Base-by-base conservation (phyloP, 345 rosid genomes). In the Erucastrum elatum region DNA sequence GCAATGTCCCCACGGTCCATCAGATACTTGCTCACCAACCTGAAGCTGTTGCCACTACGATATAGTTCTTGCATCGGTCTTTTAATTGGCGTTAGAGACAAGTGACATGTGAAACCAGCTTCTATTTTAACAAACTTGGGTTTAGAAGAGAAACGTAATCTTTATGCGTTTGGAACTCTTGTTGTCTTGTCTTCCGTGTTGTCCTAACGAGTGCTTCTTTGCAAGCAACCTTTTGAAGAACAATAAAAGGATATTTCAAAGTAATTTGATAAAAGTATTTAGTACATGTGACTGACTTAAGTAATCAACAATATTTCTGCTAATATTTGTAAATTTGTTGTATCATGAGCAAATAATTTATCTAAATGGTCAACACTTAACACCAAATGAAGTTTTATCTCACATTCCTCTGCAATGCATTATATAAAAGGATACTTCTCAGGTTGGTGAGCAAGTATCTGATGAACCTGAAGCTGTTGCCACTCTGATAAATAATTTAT, bases 41-140 rank as follows among this genome's bases (percentile, higher is more conserved):
- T 1, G 93, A 84, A 84, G 93, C 91, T 65, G 85, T 94, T 72
- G 90, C 88, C 70, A 84, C 79, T 72, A 97, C 90, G 25, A 85
- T 84, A 15, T 84, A 84, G 55, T 53, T 75, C 58, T 60, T 69
- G 71, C 6, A 33, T 53, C 72, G 31, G 71, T 46, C 64, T 61
- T 67, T 39, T 79, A 6, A 70, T 70, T 75, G 76, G 72, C 63
- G 25, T 25, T 44, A 70, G 76, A 63, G 72, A 75, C 58, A 3
- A 61, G 33, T 49, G 56, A 51, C 27, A 6, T 37, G 79, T 66
- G 60, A 44, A 56, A 75, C 63, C 64, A 56, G 2, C 27, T 21
- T 41, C 31, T 33, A 17, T 16, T 55, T 71, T 71, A 55, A 66
- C 68, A 1, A 56, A 61, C 58, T 60, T 41, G 61, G 27, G 39